These are phyloP conservation scores for Xylaria longipes DNA, from an alignment of 495 filamentous ascomycete species.

Conservation along the genomic window DNA sequence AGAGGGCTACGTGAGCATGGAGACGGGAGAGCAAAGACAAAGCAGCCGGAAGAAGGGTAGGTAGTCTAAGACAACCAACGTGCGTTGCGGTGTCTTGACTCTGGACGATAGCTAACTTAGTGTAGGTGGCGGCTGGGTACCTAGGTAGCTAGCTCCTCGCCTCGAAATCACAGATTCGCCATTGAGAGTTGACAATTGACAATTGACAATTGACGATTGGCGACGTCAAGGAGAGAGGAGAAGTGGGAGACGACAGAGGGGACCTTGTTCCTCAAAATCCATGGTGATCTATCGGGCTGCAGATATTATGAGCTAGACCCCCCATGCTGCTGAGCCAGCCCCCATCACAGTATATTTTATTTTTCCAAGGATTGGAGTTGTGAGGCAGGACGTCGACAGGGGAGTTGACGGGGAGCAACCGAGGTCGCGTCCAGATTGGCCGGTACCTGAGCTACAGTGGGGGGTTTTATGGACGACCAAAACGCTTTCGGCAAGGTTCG, in stretches of 20 bases:
- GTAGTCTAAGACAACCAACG: neutral
- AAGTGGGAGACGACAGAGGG: slow-evolving; percentile 12
- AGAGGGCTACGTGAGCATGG: slow-evolving; percentile 3
- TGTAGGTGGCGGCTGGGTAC: neutral
- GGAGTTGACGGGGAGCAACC: slow-evolving; percentile 39
- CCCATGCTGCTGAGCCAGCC: slow-evolving; percentile 18
- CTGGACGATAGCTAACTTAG: neutral
- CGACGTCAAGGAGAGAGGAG: neutral
- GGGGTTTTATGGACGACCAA: neutral
- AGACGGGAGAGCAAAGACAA: neutral
- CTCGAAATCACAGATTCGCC: neutral
- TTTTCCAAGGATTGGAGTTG: slow-evolving; percentile 19
- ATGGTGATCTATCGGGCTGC: slow-evolving; percentile 13
- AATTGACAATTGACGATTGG: slow-evolving; percentile 10
- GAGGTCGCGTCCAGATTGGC: slow-evolving; percentile 31
- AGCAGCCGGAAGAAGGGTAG: neutral
- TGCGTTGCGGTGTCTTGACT: neutral
- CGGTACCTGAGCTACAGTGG: slow-evolving; percentile 30
- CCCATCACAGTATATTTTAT: slow-evolving; percentile 31
- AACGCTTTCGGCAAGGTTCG: slow-evolving; percentile 21
- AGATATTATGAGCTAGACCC: slow-evolving; percentile 13
- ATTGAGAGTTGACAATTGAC: slow-evolving; percentile 11
- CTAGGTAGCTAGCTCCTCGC: neutral
- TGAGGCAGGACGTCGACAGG: slow-evolving; percentile 12
- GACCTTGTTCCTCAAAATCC: slow-evolving; percentile 3